These are phyloP conservation scores for Aspergillus piperis DNA, from an alignment of 2,329 filamentous ascomycete species.

Conservation along the genomic window DNA sequence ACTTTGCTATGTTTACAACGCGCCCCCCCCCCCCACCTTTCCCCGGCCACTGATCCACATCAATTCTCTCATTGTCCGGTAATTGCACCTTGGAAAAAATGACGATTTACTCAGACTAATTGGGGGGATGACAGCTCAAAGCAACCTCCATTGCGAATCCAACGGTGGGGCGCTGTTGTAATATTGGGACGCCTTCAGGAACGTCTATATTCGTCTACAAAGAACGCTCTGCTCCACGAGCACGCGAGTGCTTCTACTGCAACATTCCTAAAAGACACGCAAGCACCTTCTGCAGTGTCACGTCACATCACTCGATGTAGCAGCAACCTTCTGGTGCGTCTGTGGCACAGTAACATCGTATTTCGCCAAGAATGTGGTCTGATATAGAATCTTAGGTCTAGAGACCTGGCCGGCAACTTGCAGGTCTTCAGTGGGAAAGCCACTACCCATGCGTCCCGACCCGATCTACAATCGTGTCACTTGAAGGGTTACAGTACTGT, in stretches of 20 bases:
- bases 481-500: no score
- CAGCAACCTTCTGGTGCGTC: background rate
- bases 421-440: background rate
- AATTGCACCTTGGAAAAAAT: no score
- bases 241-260: background rate
- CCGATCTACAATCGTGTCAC: background rate
- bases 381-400: background rate
- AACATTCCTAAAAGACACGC: background rate
- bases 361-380: background rate
- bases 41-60: no score
- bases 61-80: no score
- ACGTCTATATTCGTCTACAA: background rate
- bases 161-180: no score
- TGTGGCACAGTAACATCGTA: background rate
- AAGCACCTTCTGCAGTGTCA: background rate
- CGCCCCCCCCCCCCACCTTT: no score
- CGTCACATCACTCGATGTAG: background rate
- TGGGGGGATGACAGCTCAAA: no score
- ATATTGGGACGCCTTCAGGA: background rate
- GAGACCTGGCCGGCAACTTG: background rate
- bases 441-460: background rate
- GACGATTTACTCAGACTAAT: no score
- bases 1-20: no score
- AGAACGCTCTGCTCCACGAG: background rate
- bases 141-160: no score